Evolutionary conservation across 2,329 filamentous ascomycete genomes (phyloP).

Genomic region (Talaromyces albobiverticillius): DNA sequence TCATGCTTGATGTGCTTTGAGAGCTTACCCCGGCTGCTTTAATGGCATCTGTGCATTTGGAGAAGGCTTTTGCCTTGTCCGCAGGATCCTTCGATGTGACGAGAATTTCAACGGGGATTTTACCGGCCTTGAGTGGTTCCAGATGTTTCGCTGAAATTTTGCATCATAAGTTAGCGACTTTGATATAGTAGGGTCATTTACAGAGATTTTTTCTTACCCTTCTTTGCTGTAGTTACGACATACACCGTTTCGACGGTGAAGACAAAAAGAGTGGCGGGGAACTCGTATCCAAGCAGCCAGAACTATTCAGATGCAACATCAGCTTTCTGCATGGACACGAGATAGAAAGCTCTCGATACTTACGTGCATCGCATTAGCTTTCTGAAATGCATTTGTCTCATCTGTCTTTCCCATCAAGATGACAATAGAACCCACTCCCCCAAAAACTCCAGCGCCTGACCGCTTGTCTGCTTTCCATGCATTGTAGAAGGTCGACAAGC

Average conservation of each 20-base stretch:
- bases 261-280: conserved; percentile 91
- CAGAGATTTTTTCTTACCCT: conserved; percentile 60
- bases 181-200: background rate
- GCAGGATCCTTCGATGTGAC: conserved; percentile 88
- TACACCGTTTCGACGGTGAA: conserved; percentile 85
- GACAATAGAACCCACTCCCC: conserved; percentile 79
- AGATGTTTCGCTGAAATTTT: conserved; percentile 74
- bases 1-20: background rate
- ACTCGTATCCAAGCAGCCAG: conserved; percentile 98
- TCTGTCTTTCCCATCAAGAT: conserved; percentile 94
- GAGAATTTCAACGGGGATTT: conserved; percentile 87
- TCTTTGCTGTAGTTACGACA: conserved; percentile 94
- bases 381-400: conserved; percentile 81
- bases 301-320: conserved; percentile 58
- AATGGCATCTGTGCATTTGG: conserved; percentile 79
- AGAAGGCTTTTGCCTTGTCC: conserved; percentile 86
- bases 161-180: background rate
- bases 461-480: conserved; percentile 97
- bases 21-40: conserved; percentile 76
- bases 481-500: conserved; percentile 78
- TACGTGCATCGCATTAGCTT: conserved; percentile 96
- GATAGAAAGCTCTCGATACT: conserved; percentile 23
- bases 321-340: conserved; percentile 5
- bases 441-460: conserved; percentile 78
- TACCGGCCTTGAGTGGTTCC: conserved; percentile 85